Base-by-base conservation (phyloP, 1,284 basidiomycete species). In the Ganoderma lingzhi region DNA sequence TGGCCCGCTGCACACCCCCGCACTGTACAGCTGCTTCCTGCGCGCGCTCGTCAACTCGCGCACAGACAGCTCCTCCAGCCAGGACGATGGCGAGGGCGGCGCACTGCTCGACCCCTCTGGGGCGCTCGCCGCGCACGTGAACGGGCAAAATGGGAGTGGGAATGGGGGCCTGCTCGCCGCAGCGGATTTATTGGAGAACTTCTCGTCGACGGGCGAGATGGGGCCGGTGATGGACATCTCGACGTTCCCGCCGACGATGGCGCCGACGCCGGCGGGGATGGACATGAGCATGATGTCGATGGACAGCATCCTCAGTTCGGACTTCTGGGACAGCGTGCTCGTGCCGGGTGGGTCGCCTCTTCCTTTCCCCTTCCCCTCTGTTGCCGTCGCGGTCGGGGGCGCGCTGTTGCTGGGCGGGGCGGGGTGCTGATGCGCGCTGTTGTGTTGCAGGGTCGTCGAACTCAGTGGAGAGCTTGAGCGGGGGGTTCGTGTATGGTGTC, bases 11-110 rank as follows among this genome's bases (percentile, higher is more conserved):
- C 96, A 97, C 77, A 95, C 96, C 0, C 95, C 95, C 0, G 90
- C 93, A 6, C 85, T 97, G 65, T 97, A 98, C 82, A 91, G 92
- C 75, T 86, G 89, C 17, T 96, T 97, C 84, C 86, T 97, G 32
- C 90, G 93, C 6, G 94, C 94, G 14, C 88, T 95, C 32, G 87
- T 93, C 68, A 86, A 88, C 6, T 89, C 88, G 28, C 89, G 89
- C 73, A 82, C 85, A 32, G 87, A 90, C 59, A 45, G 42, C 41
- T n/a, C 64, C 19, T 55, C 60, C 12, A 48, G 37, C 42, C 56
- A 64, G 45, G 64, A 64, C 14, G 58, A 51, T 23, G 23, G 48
- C 23, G 48, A 51, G 23, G 23, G 23, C 10, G 23, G 23, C 10
- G 12, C 48, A 23, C 48, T 51, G 23, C 5, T 12, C 3, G 48